phyloP scores from a whole-genome alignment of 345 rosid genomes.

The Dimocarpus longan region DNA sequence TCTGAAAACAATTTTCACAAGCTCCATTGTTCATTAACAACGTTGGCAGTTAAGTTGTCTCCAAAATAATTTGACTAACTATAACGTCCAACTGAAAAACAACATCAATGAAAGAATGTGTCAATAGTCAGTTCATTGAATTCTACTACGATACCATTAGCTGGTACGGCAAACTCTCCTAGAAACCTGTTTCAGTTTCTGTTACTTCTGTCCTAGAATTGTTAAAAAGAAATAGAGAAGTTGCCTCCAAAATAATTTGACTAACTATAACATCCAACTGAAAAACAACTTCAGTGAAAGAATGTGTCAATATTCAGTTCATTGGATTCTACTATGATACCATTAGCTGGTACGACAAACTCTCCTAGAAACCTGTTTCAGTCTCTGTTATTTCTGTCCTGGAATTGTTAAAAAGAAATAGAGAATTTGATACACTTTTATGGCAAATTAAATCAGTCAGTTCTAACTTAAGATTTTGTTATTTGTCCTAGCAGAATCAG shows the following conservation, averaged over 20 bases:
- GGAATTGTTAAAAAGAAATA: background rate
- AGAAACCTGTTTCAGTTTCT: background rate
- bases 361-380: background rate
- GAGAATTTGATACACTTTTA: too few relatives aligned
- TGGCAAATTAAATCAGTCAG: too few relatives aligned
- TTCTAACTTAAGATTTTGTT: background rate
- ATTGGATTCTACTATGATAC: background rate
- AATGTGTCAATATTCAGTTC: too few relatives aligned
- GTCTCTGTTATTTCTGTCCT: background rate
- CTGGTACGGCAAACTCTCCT: background rate
- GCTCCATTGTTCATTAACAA: background rate
- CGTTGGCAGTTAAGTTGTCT: background rate
- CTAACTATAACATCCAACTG: too few relatives aligned
- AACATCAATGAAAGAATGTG: too few relatives aligned
- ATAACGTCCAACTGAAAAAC: too few relatives aligned
- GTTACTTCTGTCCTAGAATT: background rate
- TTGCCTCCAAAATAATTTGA: too few relatives aligned
- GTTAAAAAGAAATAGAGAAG: background rate
- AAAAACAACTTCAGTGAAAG: too few relatives aligned
- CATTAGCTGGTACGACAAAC: background rate
- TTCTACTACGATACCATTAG: background rate
- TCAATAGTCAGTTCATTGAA: too few relatives aligned
- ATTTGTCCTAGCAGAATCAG: background rate
- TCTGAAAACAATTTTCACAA: too few relatives aligned
- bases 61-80: too few relatives aligned